Evolutionary conservation across 129 eudicot genomes (phyloP), one percentile per base, ranked within the genome.

Genomic region (Flaveria brownii): DNA sequence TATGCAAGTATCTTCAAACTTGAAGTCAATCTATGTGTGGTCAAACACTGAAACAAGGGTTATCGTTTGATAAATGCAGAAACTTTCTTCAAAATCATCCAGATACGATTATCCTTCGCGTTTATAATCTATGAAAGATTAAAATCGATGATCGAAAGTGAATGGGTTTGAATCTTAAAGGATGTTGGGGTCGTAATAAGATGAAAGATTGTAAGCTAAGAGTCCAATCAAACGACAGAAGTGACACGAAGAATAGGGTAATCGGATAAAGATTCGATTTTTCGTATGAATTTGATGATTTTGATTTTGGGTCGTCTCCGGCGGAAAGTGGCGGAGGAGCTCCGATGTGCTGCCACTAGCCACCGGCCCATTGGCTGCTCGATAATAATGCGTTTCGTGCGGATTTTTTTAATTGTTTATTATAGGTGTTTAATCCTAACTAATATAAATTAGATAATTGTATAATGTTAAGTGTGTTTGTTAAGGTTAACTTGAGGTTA

Each of bases 301-400:
- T 30, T 30, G 36, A 30, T 30, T 30, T 4, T 57, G 70, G 75
- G 71, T 77, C 69, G 20, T 69, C 12, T 69, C 22, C 22, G 62
- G 62, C 33, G 78, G 57, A 71, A 63, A 65, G 63, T 72, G 57
- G n/a, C 6, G 4, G 22, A 64, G 69, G 26, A 50, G 41, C 55
- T 60, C 26, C 16, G 20, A 39, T 47, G 30, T 60, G 63, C 55
- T 72, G 68, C 83, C 83, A 79, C 68, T 63, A 13, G 83, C 67
- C 22, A 72, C 56, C 72, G 39, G 36, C 73, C 65, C 54, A 72
- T 79, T 79, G 78, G 78, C 15, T 14, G 3, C 67, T 16, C 30
- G 60, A 64, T 61, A 77, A 68, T 77, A 55, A 77, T 68, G 50
- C 18, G 16, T 45, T 30, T 30, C 0, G 30, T 30, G 3, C 0